A percentile compares a stretch with the other conserved stretches of the same genome.
phyloP scores from a whole-genome alignment of 2,329 filamentous ascomycete species.

The Sporothrix variecibatus region DNA sequence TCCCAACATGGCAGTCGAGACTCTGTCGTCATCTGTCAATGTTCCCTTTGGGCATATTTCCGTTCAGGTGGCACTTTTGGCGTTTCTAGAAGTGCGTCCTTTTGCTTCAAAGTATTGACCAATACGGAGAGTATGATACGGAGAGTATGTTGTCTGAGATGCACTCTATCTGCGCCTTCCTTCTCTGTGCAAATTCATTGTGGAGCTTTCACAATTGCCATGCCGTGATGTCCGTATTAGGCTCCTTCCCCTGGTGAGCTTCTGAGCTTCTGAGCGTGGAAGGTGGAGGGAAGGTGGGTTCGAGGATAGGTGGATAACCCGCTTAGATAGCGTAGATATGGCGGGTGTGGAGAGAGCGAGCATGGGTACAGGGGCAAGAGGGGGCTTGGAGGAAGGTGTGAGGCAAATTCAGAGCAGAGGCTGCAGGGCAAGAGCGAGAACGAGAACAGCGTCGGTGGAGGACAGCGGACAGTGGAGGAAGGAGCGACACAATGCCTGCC shows the following conservation, averaged over 20 bases:
- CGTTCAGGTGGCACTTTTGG: not conserved
- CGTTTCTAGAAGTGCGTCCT: not conserved
- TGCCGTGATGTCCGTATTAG: conserved; percentile 16
- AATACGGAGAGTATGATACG: too few species aligned
- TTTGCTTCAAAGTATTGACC: too few species aligned
- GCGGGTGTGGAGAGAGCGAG: conserved; percentile 1
- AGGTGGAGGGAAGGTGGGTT: not conserved
- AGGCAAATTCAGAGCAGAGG: not conserved
- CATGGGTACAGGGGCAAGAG: not conserved
- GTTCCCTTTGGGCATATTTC: not conserved
- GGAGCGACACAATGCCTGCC: too few species aligned
- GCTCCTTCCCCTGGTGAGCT: not conserved
- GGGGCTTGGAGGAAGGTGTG: not conserved
- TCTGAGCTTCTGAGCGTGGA: not conserved
- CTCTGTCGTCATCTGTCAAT: not conserved
- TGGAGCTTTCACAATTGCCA: not conserved
- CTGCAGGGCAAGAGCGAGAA: not conserved
- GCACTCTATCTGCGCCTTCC: not conserved
- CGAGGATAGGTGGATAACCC: not conserved
- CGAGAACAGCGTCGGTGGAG: not conserved
- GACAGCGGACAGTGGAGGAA: not conserved
- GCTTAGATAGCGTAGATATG: conserved; percentile 16
- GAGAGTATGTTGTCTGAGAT: not conserved
- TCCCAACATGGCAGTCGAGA: not conserved
- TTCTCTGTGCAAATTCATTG: not conserved